These are phyloP conservation scores for Vicia sativa DNA, from an alignment of 306 rosid species.

Conservation along the genomic window DNA sequence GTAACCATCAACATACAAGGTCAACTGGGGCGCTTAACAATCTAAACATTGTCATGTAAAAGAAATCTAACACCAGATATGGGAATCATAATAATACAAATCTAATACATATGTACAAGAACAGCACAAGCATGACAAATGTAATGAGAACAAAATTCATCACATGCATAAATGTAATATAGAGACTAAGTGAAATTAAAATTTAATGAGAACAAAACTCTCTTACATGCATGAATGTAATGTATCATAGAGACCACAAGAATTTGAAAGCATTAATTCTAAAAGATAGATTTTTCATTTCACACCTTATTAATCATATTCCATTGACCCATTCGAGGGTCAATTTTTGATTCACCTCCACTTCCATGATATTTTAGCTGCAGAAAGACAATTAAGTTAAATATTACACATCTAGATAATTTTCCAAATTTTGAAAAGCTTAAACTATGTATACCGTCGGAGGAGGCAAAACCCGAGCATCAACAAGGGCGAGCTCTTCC, in stretches of 20 bases:
- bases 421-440: neutral
- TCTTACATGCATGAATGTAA: neutral
- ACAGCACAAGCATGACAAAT: neutral
- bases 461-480: constrained; percentile 74
- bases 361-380: constrained; percentile 66
- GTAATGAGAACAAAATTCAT: neutral
- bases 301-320: constrained; percentile 87
- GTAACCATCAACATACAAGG: no score
- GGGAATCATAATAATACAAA: neutral
- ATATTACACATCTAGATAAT: neutral
- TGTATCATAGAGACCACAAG: neutral
- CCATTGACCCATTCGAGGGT: constrained; percentile 82
- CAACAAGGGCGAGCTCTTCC: constrained; percentile 29
- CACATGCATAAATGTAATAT: no score
- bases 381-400: neutral
- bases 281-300: neutral
- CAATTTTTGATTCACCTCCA: constrained; percentile 49
- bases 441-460: constrained; percentile 50
- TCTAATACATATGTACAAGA: neutral
- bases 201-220: neutral
- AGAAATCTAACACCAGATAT: neutral
- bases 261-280: neutral
- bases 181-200: no score
- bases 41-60: neutral
- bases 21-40: neutral